These are phyloP conservation scores for Spatholobus suberectus DNA, from an alignment of 306 rosid genomes.

Conservation along the genomic window DNA sequence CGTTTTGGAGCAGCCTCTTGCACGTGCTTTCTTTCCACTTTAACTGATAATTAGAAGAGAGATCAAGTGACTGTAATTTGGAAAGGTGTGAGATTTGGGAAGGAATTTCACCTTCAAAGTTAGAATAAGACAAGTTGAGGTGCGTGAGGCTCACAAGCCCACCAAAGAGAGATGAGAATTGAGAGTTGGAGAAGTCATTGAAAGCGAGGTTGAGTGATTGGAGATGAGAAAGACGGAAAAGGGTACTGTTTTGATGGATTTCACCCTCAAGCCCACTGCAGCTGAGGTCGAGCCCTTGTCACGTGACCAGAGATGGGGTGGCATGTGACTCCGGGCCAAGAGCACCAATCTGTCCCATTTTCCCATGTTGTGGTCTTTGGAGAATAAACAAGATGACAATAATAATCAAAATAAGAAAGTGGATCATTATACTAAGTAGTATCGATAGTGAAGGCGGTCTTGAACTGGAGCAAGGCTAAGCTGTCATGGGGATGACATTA, in stretches of 20 bases:
- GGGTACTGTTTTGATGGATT: not conserved
- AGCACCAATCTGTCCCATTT: not conserved
- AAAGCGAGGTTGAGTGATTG: too few relatives aligned
- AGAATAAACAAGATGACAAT: not conserved
- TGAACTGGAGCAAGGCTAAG: conserved; percentile 35
- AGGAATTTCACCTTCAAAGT: too few relatives aligned
- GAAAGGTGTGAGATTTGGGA: too few relatives aligned
- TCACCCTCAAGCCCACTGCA: not conserved
- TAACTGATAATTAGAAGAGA: not conserved
- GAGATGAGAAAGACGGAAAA: not conserved
- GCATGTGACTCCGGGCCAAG: conserved; percentile 11
- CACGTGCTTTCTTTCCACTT: not conserved
- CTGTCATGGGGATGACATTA: not conserved
- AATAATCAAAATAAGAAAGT: too few relatives aligned
- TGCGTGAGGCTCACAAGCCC: too few relatives aligned
- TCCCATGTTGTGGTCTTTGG: not conserved
- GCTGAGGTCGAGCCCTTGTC: not conserved
- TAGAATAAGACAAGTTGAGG: too few relatives aligned
- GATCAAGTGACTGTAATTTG: not conserved
- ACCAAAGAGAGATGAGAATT: not conserved
- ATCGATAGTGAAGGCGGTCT: not conserved
- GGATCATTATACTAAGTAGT: too few relatives aligned
- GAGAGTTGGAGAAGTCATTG: too few relatives aligned
- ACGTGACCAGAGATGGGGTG: not conserved
- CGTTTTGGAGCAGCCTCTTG: not conserved